Evolutionary conservation across 495 filamentous ascomycete species (phyloP).

Genomic region (Aspergillus egyptiacus): DNA sequence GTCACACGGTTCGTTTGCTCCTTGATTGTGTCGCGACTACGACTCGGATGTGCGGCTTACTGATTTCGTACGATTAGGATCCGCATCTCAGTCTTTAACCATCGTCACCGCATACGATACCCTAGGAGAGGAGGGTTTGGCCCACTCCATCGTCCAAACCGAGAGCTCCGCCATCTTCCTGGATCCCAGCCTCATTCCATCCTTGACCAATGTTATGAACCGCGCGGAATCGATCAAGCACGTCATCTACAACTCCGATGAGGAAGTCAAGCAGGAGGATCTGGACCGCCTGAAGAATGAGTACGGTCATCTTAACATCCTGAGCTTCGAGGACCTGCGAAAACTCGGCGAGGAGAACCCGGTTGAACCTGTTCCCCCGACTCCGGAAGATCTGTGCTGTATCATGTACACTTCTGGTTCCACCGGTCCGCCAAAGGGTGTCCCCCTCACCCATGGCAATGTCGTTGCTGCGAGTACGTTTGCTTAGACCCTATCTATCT

Average conservation of each 20-base stretch:
- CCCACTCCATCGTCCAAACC: constrained; percentile 87
- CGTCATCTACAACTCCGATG: constrained; percentile 84
- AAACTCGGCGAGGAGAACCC: constrained; percentile 79
- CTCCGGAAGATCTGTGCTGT: constrained; percentile 84
- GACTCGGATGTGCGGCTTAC: background rate
- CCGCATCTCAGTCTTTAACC: constrained; percentile 84
- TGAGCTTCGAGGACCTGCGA: constrained; percentile 80
- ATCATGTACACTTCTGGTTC: constrained; percentile 99
- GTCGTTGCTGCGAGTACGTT: constrained; percentile 79
- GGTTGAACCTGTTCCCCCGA: constrained; percentile 72
- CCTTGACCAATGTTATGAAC: constrained; percentile 73
- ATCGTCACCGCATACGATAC: constrained; percentile 99
- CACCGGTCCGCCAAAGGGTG: constrained; percentile 95
- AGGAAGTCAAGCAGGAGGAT: constrained; percentile 68
- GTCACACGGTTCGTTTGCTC: constrained; percentile 51
- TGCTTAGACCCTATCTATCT: background rate
- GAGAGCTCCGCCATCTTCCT: constrained; percentile 83
- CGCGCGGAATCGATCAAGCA: constrained; percentile 71
- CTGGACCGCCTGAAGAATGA: constrained; percentile 72
- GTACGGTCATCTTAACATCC: constrained; percentile 61
- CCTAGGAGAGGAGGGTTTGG: constrained; percentile 85
- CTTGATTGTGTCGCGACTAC: background rate
- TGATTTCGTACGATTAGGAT: constrained; percentile 25
- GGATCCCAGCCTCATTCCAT: constrained; percentile 75
- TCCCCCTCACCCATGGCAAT: constrained; percentile 81